These are phyloP conservation scores for Corymbia maculata DNA, from an alignment of 345 rosid genomes.

Conservation along the genomic window DNA sequence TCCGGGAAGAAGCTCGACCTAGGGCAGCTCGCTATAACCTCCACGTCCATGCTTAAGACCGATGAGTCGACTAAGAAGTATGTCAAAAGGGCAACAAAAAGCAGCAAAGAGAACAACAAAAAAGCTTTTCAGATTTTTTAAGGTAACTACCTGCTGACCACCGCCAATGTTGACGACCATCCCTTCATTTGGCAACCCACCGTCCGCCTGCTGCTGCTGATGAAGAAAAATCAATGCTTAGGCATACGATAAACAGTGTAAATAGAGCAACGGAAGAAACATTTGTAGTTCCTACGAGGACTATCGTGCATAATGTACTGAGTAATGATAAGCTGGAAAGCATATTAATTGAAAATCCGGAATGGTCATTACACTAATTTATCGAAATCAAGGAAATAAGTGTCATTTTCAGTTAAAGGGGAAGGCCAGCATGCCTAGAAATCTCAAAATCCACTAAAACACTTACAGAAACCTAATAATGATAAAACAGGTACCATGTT, in stretches of 20 bases:
- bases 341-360: background rate
- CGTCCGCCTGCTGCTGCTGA: too few relatives aligned
- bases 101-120: background rate
- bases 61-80: background rate
- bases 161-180: too few relatives aligned
- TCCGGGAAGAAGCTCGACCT: rapidly evolving
- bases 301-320: too few relatives aligned
- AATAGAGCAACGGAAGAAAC: background rate
- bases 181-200: too few relatives aligned
- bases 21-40: background rate
- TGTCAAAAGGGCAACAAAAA: background rate
- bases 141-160: too few relatives aligned
- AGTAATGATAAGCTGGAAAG: background rate
- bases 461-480: background rate
- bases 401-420: background rate
- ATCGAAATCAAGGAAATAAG: too few relatives aligned
- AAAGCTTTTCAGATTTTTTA: too few relatives aligned
- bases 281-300: background rate
- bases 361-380: too few relatives aligned
- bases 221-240: background rate
- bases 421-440: background rate
- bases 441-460: background rate
- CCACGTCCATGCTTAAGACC: background rate
- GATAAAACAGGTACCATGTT: background rate
- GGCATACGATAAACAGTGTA: background rate